Conservation (phyloP, 2,329 filamentous ascomycete genomes). For the Sporothrix brasiliensis region DNA sequence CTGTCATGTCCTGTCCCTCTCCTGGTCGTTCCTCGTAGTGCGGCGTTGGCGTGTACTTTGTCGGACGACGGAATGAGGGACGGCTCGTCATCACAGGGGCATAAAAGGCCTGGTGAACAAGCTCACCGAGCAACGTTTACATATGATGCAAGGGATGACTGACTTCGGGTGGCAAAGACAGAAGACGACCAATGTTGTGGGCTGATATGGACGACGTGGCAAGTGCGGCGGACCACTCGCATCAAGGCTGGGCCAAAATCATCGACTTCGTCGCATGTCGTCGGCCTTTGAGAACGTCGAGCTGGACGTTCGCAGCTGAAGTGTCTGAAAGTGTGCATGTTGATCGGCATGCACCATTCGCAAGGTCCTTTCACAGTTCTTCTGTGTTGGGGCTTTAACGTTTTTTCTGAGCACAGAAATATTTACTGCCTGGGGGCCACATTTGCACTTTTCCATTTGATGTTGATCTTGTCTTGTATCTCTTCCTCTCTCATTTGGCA, state of each 20-base stretch:
- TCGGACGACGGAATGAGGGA: background rate
- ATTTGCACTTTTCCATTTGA: background rate
- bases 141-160: slow-evolving; percentile 15
- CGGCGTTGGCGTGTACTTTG: background rate
- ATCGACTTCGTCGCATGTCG: background rate
- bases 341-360: slow-evolving; percentile 15
- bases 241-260: background rate
- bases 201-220: slow-evolving; percentile 4
- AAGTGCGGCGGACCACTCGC: background rate
- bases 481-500: background rate
- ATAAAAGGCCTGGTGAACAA: background rate
- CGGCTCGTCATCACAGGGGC: slow-evolving; percentile 14
- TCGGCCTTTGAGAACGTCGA: background rate
- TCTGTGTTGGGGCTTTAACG: background rate
- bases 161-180: slow-evolving; percentile 14
- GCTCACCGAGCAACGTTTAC: background rate
- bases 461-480: background rate
- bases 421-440: no score
- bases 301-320: slow-evolving; percentile 11
- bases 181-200: slow-evolving; percentile 1
- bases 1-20: background rate
- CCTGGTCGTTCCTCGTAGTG: background rate
- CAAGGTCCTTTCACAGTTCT: background rate
- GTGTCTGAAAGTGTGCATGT: slow-evolving; percentile 11
- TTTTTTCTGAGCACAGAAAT: background rate